Evolutionary conservation across 306 rosid genomes (phyloP).

Genomic region (Vigna reflexopilosa): DNA sequence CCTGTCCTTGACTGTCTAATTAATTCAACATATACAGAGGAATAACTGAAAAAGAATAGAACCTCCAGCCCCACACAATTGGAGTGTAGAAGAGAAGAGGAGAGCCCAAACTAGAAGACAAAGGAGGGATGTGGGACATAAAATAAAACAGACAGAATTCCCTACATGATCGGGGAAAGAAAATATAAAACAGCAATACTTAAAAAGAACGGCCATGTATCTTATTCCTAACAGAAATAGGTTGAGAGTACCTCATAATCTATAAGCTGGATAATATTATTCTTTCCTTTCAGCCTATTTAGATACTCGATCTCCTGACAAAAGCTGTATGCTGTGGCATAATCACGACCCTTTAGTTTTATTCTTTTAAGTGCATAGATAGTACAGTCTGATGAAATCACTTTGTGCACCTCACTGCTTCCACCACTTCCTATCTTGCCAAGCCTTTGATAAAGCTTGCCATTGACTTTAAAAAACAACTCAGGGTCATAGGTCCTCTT

Average conservation of each 20-base stretch:
- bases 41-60: neutral
- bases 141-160: neutral
- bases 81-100: neutral
- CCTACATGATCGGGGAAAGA: neutral
- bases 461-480: conserved; percentile 89
- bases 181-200: conserved; percentile 25
- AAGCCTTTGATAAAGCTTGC: conserved; percentile 97
- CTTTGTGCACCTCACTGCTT: conserved; percentile 99
- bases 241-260: conserved; percentile 82
- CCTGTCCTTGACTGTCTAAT: neutral
- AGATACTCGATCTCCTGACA: conserved; percentile 98
- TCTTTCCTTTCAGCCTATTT: conserved; percentile 83
- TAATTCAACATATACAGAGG: neutral
- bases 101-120: conserved; percentile 18
- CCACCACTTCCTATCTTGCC: conserved; percentile 99
- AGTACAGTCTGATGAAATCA: conserved; percentile 91
- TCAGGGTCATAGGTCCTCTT: conserved; percentile 87
- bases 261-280: conserved; percentile 87
- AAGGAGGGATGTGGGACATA: neutral
- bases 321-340: conserved; percentile 94
- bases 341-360: conserved; percentile 94
- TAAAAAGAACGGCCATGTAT: conserved; percentile 3
- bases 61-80: neutral
- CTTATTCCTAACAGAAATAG: conserved; percentile 23
- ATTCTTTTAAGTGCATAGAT: conserved; percentile 92